Evolutionary conservation across 495 filamentous ascomycete genomes (phyloP).

Genomic region (Penicillium herquei): DNA sequence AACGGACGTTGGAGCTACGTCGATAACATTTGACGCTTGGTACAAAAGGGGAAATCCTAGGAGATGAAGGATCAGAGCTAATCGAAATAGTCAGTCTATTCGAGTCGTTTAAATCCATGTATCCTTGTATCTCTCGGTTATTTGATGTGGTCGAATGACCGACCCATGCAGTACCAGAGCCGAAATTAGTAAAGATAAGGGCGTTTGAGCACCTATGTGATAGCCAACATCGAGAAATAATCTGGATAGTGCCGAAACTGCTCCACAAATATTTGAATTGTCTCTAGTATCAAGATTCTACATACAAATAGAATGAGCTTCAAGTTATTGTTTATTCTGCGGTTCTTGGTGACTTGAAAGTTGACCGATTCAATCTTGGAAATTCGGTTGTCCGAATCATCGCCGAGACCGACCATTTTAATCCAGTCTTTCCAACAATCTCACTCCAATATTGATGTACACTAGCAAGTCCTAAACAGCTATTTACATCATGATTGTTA

Average conservation of each 20-base stretch:
- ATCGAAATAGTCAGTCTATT: neutral
- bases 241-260: too few species aligned
- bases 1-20: neutral
- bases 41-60: constrained; percentile 11
- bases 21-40: constrained; percentile 8
- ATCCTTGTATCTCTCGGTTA: neutral
- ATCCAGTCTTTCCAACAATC: neutral
- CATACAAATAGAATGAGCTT: too few species aligned
- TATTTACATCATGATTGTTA: too few species aligned
- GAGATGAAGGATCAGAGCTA: constrained; percentile 9
- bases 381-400: neutral
- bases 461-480: too few species aligned
- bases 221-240: too few species aligned
- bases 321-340: too few species aligned
- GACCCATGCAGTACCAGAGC: too few species aligned
- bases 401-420: neutral
- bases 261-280: too few species aligned
- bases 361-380: neutral
- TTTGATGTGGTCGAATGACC: neutral
- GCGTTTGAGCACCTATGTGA: neutral
- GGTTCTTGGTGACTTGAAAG: neutral
- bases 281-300: too few species aligned
- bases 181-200: neutral
- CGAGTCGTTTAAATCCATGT: neutral
- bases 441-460: neutral